Conservation (phyloP, 2,329 filamentous ascomycete genomes). For the Fonsecaea erecta region DNA sequence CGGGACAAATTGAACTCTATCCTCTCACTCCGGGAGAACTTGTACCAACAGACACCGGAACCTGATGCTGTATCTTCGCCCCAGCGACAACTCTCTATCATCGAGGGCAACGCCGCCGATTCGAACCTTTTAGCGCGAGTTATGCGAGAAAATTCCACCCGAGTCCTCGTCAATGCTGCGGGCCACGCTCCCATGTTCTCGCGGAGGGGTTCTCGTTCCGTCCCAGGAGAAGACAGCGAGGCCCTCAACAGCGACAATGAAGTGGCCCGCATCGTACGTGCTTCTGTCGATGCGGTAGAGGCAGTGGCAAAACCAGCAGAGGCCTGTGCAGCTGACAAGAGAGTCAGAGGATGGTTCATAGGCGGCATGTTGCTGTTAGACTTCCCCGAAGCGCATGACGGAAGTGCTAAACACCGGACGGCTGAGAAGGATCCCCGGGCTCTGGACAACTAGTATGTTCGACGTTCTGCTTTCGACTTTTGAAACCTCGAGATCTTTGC, state of each 20-base stretch:
- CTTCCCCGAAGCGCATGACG: neutral
- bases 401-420: neutral
- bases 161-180: constrained; percentile 6
- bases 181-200: constrained; percentile 11
- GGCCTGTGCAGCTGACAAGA: neutral
- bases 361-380: neutral
- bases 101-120: constrained; percentile 1
- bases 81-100: neutral
- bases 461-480: neutral
- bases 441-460: neutral
- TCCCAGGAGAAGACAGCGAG: neutral
- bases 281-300: neutral
- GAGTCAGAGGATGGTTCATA: neutral
- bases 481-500: neutral
- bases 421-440: neutral
- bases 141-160: constrained; percentile 1
- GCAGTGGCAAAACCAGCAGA: neutral
- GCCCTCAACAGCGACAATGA: neutral
- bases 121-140: neutral
- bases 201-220: neutral
- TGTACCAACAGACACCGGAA: neutral
- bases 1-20: neutral
- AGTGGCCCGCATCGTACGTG: neutral
- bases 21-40: neutral
- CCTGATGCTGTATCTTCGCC: neutral